Evolutionary conservation across 352 stramenopile species (phyloP), one percentile per base, ranked within the genome.

Genomic region (Globisporangium orthogonon): DNA sequence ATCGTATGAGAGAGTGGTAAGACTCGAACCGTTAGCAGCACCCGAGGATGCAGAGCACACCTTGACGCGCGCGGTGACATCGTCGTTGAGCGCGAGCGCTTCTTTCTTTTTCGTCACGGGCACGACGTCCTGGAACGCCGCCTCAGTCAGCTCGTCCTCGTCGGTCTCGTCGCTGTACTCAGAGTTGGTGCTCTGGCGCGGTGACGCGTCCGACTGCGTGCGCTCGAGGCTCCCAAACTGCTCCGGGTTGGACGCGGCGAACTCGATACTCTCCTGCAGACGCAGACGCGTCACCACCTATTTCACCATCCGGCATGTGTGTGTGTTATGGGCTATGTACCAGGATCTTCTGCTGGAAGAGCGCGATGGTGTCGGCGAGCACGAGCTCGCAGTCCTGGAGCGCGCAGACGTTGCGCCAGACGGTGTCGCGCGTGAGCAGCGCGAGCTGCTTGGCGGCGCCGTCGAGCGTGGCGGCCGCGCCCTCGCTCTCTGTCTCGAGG

Each of bases 41-140:
- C 7, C 49, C n/a, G 18, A n/a, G 10, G 1, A 31, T 13, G 13
- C 23, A n/a, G 15, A 45, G 37, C 58, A 14, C 47, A 81, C 74
- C 71, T 67, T 59, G 5, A 95, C 80, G 15, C 85, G 70, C 17
- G 74, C 59, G 0, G 83, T 89, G 54, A 95, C 85, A 51, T 89
- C 58, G 30, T 92, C 85, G 47, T 95, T 95, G 2, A 95, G 69
- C 2, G 74, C 76, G 3, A 85, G 69, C 2, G 81, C 83, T 11
- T 76, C 75, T 55, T 92, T 89, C 50, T 86, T 83, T 11, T 82
- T 77, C 52, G 73, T 83, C 2, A 95, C 83, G 0, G 85, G 85
- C 18, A 79, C 73, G 11, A 95, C 84, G 50, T 95, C 85, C 51
- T 87, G 70, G 47, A 91, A 89, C 7, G 39, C 23, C 23, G 23